Evolutionary conservation across 2,329 filamentous ascomycete genomes (phyloP), one percentile per base, ranked within the genome.

Genomic region (Penicillium glabrum): DNA sequence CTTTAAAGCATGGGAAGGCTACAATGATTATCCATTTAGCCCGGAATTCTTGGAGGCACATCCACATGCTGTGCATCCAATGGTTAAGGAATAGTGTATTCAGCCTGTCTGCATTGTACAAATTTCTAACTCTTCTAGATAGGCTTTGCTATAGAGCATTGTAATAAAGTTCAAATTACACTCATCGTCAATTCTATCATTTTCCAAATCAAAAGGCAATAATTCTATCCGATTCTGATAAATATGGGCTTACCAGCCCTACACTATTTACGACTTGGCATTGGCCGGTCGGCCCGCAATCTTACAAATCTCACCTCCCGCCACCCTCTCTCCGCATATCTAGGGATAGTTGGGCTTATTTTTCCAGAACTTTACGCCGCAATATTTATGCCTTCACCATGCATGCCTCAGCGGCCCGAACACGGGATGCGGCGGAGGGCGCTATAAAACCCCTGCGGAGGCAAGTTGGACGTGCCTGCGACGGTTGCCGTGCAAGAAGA

Each of bases 21-120:
- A 65, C 43, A 54, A 54, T n/a, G 72, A 75, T 54, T 72, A 74
- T 53, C 67, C 70, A 2, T 77, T 62, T 43, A 54, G 57, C 41
- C 26, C 49, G n/a, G 59, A 58, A 46, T 63, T 60, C 24, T 24
- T 60, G 24, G 44, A 37, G 23, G 33, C 33, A 8, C 33, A 48
- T 16, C 24, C 51, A 19, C 5, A 53, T 21, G 31, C 43, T 39
- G 45, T 53, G 21, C 51, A 53, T 19, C 51, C 51, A 27, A 53
- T 48, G 51, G 47, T 35, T 23, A 24, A 47, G 19, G 13, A 29
- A 27, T 14, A 26, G 26, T 21, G 29, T 9, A 45, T 10, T n/a
- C 16, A 16, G 31, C 5, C 13, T 16, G 31, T 7, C 2, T 33
- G 13, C 31, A 33, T 11, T 33, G 31, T 16, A 33, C 14, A 33